These are phyloP conservation scores for Staphylotrichum tortipilum DNA, from an alignment of 495 filamentous ascomycete species.

Conservation along the genomic window DNA sequence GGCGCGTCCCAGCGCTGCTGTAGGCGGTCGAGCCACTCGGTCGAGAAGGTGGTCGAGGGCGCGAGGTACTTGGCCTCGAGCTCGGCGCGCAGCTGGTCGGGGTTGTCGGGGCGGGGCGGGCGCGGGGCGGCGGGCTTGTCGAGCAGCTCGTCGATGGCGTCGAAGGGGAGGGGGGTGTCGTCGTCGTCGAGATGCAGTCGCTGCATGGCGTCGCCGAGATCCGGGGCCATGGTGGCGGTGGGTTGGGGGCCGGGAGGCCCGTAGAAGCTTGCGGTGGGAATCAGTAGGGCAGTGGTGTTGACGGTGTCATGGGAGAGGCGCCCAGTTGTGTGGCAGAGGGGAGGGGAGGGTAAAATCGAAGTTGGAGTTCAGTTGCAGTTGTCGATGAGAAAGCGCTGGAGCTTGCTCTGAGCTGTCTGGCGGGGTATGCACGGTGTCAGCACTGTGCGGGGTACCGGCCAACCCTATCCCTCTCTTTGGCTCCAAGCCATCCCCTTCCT, in stretches of 20 bases:
- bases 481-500: no score
- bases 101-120: conserved; percentile 42
- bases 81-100: conserved; percentile 52
- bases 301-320: no score
- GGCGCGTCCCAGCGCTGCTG: conserved; percentile 87
- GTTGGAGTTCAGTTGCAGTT: no score
- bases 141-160: conserved; percentile 51
- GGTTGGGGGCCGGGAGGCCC: neutral
- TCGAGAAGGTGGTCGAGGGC: conserved; percentile 66
- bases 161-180: conserved; percentile 17
- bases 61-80: conserved; percentile 71
- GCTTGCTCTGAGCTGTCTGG: neutral
- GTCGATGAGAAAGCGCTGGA: no score
- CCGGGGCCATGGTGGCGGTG: conserved; percentile 29
- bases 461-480: no score
- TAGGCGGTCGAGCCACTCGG: conserved; percentile 75
- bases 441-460: no score
- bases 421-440: no score
- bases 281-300: no score
- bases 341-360: no score
- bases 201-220: conserved; percentile 32
- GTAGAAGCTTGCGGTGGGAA: neutral
- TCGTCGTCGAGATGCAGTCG: conserved; percentile 29
- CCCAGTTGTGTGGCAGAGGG: no score
- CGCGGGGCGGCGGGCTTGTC: conserved; percentile 48